Conservation (phyloP, 2,329 filamentous ascomycete species). For the Dactylellina drechsleri region DNA sequence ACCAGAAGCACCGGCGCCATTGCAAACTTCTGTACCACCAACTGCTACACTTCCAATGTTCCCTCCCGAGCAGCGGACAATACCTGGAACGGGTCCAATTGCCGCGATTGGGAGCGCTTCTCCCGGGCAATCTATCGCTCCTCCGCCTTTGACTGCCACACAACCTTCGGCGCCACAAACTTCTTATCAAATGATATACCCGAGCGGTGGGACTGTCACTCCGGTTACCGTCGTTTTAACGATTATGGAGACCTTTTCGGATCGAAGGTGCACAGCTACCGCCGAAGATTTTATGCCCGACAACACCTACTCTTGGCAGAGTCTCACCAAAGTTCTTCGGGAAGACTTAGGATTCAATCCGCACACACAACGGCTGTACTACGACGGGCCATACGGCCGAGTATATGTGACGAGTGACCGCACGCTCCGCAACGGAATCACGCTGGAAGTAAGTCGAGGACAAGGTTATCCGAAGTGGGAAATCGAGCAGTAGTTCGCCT, state of each 20-base stretch:
- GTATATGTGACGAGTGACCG: constrained; percentile 43
- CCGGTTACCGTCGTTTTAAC: constrained; percentile 31
- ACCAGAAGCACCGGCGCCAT: constrained; percentile 41
- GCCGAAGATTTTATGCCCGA: constrained; percentile 38
- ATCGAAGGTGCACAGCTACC: constrained; percentile 35
- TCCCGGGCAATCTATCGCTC: constrained; percentile 38
- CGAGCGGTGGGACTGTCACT: constrained; percentile 23
- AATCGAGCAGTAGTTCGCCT: constrained; percentile 26
- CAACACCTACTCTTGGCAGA: constrained; percentile 28
- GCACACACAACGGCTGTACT: constrained; percentile 25
- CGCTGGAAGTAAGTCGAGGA: constrained; percentile 34
- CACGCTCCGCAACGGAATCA: constrained; percentile 43
- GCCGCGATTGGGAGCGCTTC: constrained; percentile 31
- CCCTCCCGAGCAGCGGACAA: constrained; percentile 38
- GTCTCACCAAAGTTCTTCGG: constrained; percentile 31
- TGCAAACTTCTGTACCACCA: constrained; percentile 42
- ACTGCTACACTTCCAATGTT: constrained; percentile 36
- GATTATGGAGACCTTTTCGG: constrained; percentile 31
- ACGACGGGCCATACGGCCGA: constrained; percentile 39
- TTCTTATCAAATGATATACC: constrained; percentile 38
- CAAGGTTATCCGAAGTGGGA: constrained; percentile 43
- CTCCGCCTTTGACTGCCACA: constrained; percentile 20
- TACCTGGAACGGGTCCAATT: constrained; percentile 44
- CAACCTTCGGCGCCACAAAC: constrained; percentile 38
- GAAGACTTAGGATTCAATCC: constrained; percentile 42